These are phyloP conservation scores for Apophysomyces ossiformis DNA, from an alignment of 371 early-diverging fungal species.

Conservation along the genomic window DNA sequence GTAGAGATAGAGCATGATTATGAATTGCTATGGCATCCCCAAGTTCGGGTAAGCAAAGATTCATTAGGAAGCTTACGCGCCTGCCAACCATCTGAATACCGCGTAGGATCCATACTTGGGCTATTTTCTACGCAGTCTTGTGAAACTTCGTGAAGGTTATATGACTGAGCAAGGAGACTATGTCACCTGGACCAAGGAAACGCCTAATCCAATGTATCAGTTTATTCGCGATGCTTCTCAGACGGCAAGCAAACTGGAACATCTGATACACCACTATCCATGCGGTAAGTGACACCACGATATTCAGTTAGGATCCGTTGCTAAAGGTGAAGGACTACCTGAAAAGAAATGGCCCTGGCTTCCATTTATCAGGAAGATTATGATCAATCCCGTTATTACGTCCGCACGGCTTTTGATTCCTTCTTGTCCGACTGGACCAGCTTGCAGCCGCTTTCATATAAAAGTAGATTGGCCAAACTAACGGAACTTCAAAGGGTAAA, in stretches of 20 bases:
- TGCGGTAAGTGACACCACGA: slow-evolving; percentile 45
- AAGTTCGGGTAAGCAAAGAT: slow-evolving; percentile 35
- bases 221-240: slow-evolving; percentile 57
- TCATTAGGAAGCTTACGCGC: neutral
- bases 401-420: slow-evolving; percentile 55
- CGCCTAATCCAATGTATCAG: slow-evolving; percentile 57
- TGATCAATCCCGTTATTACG: slow-evolving; percentile 55
- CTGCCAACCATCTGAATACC: neutral
- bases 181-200: slow-evolving; percentile 46
- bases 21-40: slow-evolving; percentile 55
- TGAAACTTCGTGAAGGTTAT: slow-evolving; percentile 52
- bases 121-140: slow-evolving; percentile 61
- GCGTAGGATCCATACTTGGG: slow-evolving; percentile 51
- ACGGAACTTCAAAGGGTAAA: slow-evolving; percentile 58
- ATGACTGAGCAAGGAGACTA: slow-evolving; percentile 40
- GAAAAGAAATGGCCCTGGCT: slow-evolving; percentile 54
- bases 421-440: slow-evolving; percentile 59
- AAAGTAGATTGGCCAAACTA: slow-evolving; percentile 51
- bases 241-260: slow-evolving; percentile 37
- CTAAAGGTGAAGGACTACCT: no score
- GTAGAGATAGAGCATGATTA: slow-evolving; percentile 47
- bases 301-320: no score
- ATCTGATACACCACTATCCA: slow-evolving; percentile 45
- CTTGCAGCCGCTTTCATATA: slow-evolving; percentile 58
- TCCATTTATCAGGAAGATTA: slow-evolving; percentile 50